Percentiles rank a stretch among this genome's conserved stretches.
These are phyloP conservation scores for Kockovaella imperatae DNA, from an alignment of 768 basidiomycete genomes.

Conservation along the genomic window DNA sequence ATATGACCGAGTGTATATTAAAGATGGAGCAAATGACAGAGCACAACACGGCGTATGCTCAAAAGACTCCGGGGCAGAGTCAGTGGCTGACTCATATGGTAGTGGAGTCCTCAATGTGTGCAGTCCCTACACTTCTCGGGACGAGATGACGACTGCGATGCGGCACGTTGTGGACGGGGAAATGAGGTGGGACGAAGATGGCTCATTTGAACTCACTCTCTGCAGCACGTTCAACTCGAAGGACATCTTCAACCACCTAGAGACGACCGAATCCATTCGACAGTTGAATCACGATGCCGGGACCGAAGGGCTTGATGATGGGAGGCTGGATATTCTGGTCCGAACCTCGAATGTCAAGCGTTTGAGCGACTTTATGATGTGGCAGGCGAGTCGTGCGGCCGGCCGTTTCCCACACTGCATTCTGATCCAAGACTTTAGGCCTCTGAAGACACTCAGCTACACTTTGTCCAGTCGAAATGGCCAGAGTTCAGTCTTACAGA, in stretches of 20 bases:
- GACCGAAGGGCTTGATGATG: slow-evolving; percentile 2
- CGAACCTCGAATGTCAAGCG: slow-evolving; percentile 85
- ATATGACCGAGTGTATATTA: slow-evolving; percentile 60
- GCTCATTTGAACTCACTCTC: not conserved
- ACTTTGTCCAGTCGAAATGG: slow-evolving; percentile 80
- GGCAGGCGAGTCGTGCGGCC: slow-evolving; percentile 64
- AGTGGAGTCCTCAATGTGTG: slow-evolving; percentile 86
- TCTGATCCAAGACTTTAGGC: too few species aligned
- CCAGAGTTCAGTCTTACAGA: slow-evolving; percentile 84
- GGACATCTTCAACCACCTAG: slow-evolving; percentile 22
- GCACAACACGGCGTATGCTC: slow-evolving; percentile 60
- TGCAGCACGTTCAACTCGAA: slow-evolving; percentile 10
- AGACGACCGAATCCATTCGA: not conserved
- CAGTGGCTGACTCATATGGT: not conserved
- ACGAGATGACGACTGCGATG: slow-evolving; percentile 82
- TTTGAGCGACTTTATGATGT: slow-evolving; percentile 81
- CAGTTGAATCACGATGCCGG: not conserved
- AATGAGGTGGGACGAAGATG: not conserved
- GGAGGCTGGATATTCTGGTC: slow-evolving; percentile 68
- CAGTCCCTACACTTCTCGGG: slow-evolving; percentile 83
- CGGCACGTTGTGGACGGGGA: slow-evolving; percentile 44
- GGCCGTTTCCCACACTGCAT: not conserved
- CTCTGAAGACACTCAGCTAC: slow-evolving; percentile 73
- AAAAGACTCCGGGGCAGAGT: not conserved
- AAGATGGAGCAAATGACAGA: slow-evolving; percentile 71